Evolutionary conservation across 352 stramenopile genomes (phyloP), one percentile per base, ranked within the genome.

Genomic region (Saprolegnia diclina): DNA sequence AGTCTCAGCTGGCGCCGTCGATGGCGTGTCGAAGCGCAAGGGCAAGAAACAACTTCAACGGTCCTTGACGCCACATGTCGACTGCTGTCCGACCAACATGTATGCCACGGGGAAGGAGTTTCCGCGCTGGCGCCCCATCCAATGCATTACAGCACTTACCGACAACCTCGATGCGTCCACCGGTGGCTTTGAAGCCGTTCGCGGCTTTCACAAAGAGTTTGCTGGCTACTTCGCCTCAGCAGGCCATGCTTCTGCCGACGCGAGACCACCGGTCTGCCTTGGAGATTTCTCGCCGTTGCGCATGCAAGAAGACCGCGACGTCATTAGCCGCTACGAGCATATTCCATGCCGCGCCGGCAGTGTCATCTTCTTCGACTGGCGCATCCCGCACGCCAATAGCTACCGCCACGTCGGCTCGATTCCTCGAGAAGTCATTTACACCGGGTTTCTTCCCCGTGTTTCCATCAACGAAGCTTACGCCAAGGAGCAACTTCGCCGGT

Each of bases 301-400:
- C 1, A 89, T 92, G 79, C 76, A 87, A 44, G 88, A 94, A 72
- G 89, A 97, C 56, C 76, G 81, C 3, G 78, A 76, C 0, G 72
- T 96, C 22, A 90, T 97, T 62, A 64, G 63, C 18, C 84, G 85
- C 22, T 93, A 91, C 72, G 72, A 83, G 56, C 86, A 80, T 64
- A 77, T 95, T 11, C 67, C 77, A 21, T 82, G 76, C 18, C 56
- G 73, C 38, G 82, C 88, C 22, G 89, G 89, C 14, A 91, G 82
- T 63, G 82, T 92, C 5, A 88, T 96, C 56, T 88, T 92, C 70
- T 96, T 92, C 42, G 89, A 96, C 76, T 92, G 87, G 82, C 81
- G 89, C 9, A 77, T 95, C 18, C 85, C 88, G 18, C 89, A 96
- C 68, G 89, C 88, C 42, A 97, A 96, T 74, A 91, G 87, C 73